These are phyloP conservation scores for Diplosphaera chodatii DNA, from an alignment of 139 green algal genomes.

Conservation along the genomic window DNA sequence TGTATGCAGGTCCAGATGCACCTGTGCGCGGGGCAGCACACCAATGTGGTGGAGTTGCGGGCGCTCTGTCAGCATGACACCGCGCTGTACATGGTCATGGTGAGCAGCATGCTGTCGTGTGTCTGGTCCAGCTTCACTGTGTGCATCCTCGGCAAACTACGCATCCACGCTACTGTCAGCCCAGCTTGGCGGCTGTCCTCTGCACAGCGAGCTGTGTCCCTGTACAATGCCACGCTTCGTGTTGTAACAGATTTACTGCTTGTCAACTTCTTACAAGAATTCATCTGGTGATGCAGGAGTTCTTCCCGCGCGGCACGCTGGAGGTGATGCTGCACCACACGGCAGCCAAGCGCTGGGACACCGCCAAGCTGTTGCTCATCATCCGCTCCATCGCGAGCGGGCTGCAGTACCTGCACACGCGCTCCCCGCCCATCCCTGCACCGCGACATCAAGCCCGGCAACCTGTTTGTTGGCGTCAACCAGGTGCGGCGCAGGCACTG, in stretches of 20 bases:
- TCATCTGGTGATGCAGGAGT: too few species aligned
- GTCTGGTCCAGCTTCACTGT: too few species aligned
- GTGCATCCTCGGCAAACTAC: too few species aligned
- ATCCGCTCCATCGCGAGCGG: neutral
- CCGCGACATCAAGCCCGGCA: constrained; percentile 49
- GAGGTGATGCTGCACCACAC: constrained; percentile 32
- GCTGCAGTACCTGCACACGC: constrained; percentile 28
- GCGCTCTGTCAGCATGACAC: constrained; percentile 16
- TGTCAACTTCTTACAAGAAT: too few species aligned
- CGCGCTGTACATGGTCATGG: constrained; percentile 32
- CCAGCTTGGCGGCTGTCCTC: too few species aligned
- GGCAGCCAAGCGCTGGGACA: constrained; percentile 18
- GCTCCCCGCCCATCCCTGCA: constrained; percentile 28
- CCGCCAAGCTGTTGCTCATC: constrained; percentile 27
- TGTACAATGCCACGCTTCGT: too few species aligned
- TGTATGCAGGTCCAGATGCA: too few species aligned
- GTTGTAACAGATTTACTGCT: too few species aligned
- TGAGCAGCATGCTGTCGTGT: too few species aligned
- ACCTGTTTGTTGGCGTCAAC: constrained; percentile 9
- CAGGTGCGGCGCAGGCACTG: too few species aligned
- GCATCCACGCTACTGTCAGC: too few species aligned
- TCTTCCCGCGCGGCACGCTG: constrained; percentile 22
- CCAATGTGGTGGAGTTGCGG: constrained; percentile 32
- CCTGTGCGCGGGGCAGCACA: constrained; percentile 30
- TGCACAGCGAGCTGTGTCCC: too few species aligned